A percentile compares a stretch with the other conserved stretches of the same genome.
phyloP scores from a whole-genome alignment of 1,139 yeast species.

The Suhomyces panamericanus region DNA sequence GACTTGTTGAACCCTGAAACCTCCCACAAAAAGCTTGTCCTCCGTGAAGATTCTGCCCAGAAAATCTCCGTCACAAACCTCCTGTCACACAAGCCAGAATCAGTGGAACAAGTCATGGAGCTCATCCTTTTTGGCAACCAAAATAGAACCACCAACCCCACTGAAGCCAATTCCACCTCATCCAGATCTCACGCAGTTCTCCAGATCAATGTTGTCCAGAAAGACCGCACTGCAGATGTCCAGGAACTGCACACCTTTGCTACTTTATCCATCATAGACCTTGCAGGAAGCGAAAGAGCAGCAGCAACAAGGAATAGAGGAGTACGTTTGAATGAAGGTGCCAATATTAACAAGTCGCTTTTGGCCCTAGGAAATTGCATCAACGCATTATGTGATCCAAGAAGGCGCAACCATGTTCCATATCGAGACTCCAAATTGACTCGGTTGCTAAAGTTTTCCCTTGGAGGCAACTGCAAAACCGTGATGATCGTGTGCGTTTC shows the following conservation, averaged over 20 bases:
- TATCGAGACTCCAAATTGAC: conserved; percentile 89
- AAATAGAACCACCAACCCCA: conserved; percentile 80
- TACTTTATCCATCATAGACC: conserved; percentile 79
- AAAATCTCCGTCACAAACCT: conserved; percentile 75
- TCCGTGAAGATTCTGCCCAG: conserved; percentile 71
- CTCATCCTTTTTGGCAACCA: conserved; percentile 69
- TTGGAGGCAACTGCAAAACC: conserved; percentile 95
- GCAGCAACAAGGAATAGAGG: conserved; percentile 86
- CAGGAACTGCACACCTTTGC: conserved; percentile 72
- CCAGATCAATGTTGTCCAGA: conserved; percentile 72
- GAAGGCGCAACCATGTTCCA: conserved; percentile 74
- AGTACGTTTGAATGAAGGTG: conserved; percentile 79
- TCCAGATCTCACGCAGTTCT: conserved; percentile 93
- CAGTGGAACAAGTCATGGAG: conserved; percentile 79
- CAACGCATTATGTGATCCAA: conserved; percentile 80
- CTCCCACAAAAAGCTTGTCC: conserved; percentile 45
- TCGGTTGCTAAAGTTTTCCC: conserved; percentile 76
- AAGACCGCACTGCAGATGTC: conserved; percentile 60
- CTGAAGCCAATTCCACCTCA: conserved; percentile 87
- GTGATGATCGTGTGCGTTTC: conserved; percentile 94
- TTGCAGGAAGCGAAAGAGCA: conserved; percentile 96
- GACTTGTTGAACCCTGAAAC: conserved; percentile 69
- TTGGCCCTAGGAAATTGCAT: conserved; percentile 92
- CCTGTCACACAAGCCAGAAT: conserved; percentile 60
- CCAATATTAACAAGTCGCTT: conserved; percentile 84